Percentiles rank a stretch among this genome's conserved stretches.
Evolutionary conservation across 1,139 yeast species (phyloP).

Genomic region (Saccharomyces hybrid): DNA sequence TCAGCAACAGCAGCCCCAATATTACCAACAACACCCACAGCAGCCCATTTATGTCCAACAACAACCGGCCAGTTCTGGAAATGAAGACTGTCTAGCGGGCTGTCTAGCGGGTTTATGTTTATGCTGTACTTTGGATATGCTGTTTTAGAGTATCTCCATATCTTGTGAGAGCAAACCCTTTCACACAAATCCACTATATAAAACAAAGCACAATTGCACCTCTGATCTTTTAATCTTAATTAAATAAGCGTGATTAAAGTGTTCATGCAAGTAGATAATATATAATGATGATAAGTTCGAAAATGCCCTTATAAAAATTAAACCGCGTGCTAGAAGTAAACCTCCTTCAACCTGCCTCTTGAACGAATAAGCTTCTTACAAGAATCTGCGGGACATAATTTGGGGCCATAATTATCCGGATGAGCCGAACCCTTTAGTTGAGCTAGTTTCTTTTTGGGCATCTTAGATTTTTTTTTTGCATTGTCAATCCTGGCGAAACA

Average conservation of each 20-base stretch:
- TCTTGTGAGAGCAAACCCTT: neutral
- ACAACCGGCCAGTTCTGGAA: slow-evolving; percentile 35
- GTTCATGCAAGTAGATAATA: neutral
- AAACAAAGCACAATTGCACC: neutral
- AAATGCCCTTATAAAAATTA: neutral
- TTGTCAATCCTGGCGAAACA: slow-evolving; percentile 44
- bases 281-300: neutral
- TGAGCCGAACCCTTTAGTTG: slow-evolving; percentile 29
- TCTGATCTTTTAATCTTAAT: neutral
- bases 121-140: slow-evolving; percentile 62
- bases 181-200: neutral
- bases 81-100: slow-evolving; percentile 49
- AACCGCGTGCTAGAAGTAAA: slow-evolving; percentile 18
- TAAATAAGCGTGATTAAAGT: neutral
- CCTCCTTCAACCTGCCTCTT: slow-evolving; percentile 27
- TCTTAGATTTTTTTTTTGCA: slow-evolving; percentile 21
- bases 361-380: slow-evolving; percentile 25
- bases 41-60: slow-evolving; percentile 63
- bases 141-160: slow-evolving; percentile 34
- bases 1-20: slow-evolving; percentile 19
- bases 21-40: slow-evolving; percentile 29
- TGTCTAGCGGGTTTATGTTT: slow-evolving; percentile 66
- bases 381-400: slow-evolving; percentile 25
- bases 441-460: slow-evolving; percentile 18
- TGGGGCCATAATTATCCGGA: slow-evolving; percentile 33